These are phyloP conservation scores for Ogataea saltuana DNA, from an alignment of 805 yeast species.

Conservation along the genomic window DNA sequence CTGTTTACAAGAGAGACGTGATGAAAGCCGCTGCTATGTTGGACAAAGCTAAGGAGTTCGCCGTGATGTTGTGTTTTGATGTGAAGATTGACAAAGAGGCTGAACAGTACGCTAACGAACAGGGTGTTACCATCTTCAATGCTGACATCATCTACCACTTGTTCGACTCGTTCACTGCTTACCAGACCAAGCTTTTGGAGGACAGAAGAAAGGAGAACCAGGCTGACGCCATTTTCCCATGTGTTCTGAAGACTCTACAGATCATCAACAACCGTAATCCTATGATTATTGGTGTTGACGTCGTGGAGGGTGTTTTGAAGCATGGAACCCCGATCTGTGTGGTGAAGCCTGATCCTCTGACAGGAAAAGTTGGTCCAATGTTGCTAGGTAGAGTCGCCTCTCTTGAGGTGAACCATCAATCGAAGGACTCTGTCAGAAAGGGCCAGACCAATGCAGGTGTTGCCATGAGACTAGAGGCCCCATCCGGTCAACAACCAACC, in stretches of 20 bases:
- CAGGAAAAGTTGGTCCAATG: conserved; percentile 69
- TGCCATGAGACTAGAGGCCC: conserved; percentile 94
- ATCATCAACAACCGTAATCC: conserved; percentile 98
- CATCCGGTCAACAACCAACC: conserved; percentile 89
- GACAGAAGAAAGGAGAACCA: conserved; percentile 85
- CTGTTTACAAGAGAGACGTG: conserved; percentile 96
- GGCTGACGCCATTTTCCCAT: conserved; percentile 91
- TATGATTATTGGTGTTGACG: conserved; percentile 99
- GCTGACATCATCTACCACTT: conserved; percentile 97
- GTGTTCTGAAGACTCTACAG: conserved; percentile 91
- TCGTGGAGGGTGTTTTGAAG: conserved; percentile 83
- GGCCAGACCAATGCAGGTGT: conserved; percentile 98
- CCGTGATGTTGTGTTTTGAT: conserved; percentile 98
- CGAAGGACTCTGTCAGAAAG: conserved; percentile 77
- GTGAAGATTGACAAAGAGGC: conserved; percentile 97
- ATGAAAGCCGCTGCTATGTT: conserved; percentile 97
- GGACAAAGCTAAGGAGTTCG: conserved; percentile 92
- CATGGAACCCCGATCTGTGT: conserved; percentile 96
- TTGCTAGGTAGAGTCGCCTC: conserved; percentile 87
- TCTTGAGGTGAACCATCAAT: conserved; percentile 94
- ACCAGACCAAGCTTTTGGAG: conserved; percentile 85
- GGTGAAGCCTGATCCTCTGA: conserved; percentile 83
- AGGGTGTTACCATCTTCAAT: conserved; percentile 86
- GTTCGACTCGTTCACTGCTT: conserved; percentile 91
- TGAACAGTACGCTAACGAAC: conserved; percentile 94